Percentiles rank a stretch among this genome's conserved stretches.
Evolutionary conservation across 2,329 filamentous ascomycete genomes (phyloP).

Genomic region (Balansia obtecta): DNA sequence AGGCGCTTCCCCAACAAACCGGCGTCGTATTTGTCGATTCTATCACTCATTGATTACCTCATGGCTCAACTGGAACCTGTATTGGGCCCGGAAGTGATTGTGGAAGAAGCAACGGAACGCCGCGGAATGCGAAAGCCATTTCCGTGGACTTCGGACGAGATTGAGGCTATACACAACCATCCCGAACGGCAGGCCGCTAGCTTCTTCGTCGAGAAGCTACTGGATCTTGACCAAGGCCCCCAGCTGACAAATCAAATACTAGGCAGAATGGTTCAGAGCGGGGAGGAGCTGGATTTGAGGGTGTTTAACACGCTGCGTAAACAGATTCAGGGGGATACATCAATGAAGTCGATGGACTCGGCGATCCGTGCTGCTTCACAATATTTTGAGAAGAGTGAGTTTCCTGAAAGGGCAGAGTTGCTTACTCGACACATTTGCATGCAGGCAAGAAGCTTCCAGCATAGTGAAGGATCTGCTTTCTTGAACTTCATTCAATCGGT

Average conservation of each 20-base stretch:
- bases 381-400: constrained; percentile 35
- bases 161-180: constrained; percentile 31
- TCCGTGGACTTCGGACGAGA: constrained; percentile 33
- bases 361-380: constrained; percentile 44
- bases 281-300: constrained; percentile 34
- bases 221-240: constrained; percentile 47
- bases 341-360: constrained; percentile 33
- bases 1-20: constrained; percentile 37
- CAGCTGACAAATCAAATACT: constrained; percentile 43
- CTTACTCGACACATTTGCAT: constrained; percentile 31
- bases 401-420: constrained; percentile 19
- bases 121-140: constrained; percentile 23
- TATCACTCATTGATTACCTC: constrained; percentile 35
- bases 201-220: constrained; percentile 53
- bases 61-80: constrained; percentile 29
- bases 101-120: constrained; percentile 28
- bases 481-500: constrained; percentile 29
- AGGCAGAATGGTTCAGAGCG: constrained; percentile 39
- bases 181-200: constrained; percentile 22
- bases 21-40: constrained; percentile 40
- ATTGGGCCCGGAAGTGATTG: constrained; percentile 21
- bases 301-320: constrained; percentile 41
- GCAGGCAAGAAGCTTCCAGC: constrained; percentile 32
- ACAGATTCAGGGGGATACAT: constrained; percentile 35
- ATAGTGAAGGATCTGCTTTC: constrained; percentile 35